Conservation (phyloP, 805 yeast species). For the Sugiyamaella smithiae region DNA sequence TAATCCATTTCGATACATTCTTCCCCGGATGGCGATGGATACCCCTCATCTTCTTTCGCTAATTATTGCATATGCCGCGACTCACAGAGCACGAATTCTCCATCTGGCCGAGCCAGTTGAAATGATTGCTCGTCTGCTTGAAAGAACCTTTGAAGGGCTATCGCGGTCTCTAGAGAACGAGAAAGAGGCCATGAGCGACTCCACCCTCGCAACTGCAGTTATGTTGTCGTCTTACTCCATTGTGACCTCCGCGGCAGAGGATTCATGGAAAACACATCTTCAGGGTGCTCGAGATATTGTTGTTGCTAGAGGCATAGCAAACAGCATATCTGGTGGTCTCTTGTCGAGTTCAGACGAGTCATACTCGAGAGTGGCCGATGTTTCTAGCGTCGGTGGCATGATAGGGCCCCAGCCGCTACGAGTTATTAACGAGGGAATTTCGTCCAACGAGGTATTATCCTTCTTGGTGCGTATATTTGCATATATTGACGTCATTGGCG, state of each 20-base stretch:
- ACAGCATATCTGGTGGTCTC: constrained; percentile 25
- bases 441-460: constrained; percentile 39
- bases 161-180: constrained; percentile 49
- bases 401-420: constrained; percentile 21
- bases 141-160: constrained; percentile 57
- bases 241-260: constrained; percentile 36
- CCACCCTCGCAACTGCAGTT: constrained; percentile 60
- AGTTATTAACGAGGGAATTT: constrained; percentile 18
- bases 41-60: constrained; percentile 55
- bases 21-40: constrained; percentile 68
- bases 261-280: constrained; percentile 59
- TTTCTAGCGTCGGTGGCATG: neutral
- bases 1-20: constrained; percentile 62
- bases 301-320: constrained; percentile 46
- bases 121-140: constrained; percentile 51
- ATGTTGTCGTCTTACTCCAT: constrained; percentile 57
- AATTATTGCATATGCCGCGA: constrained; percentile 49
- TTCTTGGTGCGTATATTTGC: constrained; percentile 69
- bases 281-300: constrained; percentile 67
- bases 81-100: constrained; percentile 34
- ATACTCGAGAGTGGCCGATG: neutral
- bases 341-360: constrained; percentile 3
- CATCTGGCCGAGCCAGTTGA: constrained; percentile 28
- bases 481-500: constrained; percentile 62
- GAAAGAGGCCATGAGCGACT: constrained; percentile 57